Percentiles rank a stretch among this genome's conserved stretches.
phyloP scores from a whole-genome alignment of 495 filamentous ascomycete species.

The Penicillium paradoxum region DNA sequence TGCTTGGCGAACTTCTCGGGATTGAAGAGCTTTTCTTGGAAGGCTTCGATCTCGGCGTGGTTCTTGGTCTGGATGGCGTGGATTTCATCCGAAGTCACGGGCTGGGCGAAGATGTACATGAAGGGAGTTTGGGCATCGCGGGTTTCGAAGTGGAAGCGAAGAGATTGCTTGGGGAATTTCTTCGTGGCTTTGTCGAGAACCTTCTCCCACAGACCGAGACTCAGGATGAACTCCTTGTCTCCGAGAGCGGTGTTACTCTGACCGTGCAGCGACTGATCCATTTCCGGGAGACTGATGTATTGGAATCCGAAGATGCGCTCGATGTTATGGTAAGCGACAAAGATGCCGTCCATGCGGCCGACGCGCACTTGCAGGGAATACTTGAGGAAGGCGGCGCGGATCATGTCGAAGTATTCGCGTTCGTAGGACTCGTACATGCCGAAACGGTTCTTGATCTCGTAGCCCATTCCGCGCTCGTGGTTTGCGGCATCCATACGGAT shows the following conservation, averaged over 20 bases:
- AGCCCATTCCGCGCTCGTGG: slow-evolving; percentile 72
- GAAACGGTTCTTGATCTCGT: slow-evolving; percentile 71
- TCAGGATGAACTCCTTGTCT: slow-evolving; percentile 81
- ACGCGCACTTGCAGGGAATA: slow-evolving; percentile 95
- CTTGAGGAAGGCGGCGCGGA: slow-evolving; percentile 88
- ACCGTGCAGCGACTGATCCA: slow-evolving; percentile 83
- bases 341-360: slow-evolving; percentile 98
- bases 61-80: slow-evolving; percentile 65
- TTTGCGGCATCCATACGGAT: slow-evolving; percentile 78
- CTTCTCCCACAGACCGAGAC: slow-evolving; percentile 71
- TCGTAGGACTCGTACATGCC: slow-evolving; percentile 88
- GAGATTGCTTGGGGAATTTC: slow-evolving; percentile 63
- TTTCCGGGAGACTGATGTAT: slow-evolving; percentile 78
- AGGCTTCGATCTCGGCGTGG: slow-evolving; percentile 56
- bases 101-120: slow-evolving; percentile 89
- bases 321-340: slow-evolving; percentile 96
- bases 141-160: slow-evolving; percentile 86
- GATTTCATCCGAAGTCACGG: slow-evolving; percentile 67
- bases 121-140: slow-evolving; percentile 53
- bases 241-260: slow-evolving; percentile 60
- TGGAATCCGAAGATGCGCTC: slow-evolving; percentile 97
- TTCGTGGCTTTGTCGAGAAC: slow-evolving; percentile 66
- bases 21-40: slow-evolving; percentile 56
- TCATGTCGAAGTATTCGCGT: slow-evolving; percentile 96
- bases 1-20: slow-evolving; percentile 4